phyloP scores from a whole-genome alignment of 2,329 filamentous ascomycete species.

The Conoideocrella luteorostrata region DNA sequence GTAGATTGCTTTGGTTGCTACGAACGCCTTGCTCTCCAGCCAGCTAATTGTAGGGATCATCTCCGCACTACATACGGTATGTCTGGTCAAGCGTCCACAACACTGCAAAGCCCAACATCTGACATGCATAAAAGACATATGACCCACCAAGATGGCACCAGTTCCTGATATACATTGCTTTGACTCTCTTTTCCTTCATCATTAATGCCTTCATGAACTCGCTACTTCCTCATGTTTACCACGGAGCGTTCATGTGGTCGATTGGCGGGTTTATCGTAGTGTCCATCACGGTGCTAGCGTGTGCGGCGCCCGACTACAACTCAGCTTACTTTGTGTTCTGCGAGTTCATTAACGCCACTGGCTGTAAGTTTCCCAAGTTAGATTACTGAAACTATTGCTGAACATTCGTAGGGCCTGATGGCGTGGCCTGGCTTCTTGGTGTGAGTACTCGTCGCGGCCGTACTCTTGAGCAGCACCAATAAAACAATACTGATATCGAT shows the following conservation, averaged over 20 bases:
- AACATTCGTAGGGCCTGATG: conserved; percentile 24
- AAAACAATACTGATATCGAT: no score
- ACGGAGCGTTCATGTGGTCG: conserved; percentile 64
- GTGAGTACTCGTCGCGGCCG: conserved; percentile 7
- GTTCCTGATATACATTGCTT: conserved; percentile 46
- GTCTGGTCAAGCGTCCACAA: not conserved
- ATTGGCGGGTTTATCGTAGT: conserved; percentile 62
- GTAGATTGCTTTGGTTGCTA: conserved; percentile 55
- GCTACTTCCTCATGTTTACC: conserved; percentile 43
- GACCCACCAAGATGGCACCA: conserved; percentile 58
- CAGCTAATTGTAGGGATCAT: conserved; percentile 62
- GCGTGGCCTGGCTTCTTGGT: conserved; percentile 26
- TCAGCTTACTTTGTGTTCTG: conserved; percentile 24
- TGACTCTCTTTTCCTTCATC: conserved; percentile 21
- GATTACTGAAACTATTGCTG: not conserved
- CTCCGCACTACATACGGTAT: conserved; percentile 45
- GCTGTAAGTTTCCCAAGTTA: conserved; percentile 14
- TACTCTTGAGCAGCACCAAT: no score
- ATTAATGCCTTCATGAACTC: conserved; percentile 26
- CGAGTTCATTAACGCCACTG: conserved; percentile 24
- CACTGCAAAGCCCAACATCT: not conserved
- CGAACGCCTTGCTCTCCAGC: conserved; percentile 60
- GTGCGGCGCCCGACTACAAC: conserved; percentile 54
- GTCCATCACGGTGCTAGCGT: conserved; percentile 60
- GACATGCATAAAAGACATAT: conserved; percentile 32